These are phyloP conservation scores for Botryotinia calthae DNA, from an alignment of 2,329 filamentous ascomycete genomes.

Conservation along the genomic window DNA sequence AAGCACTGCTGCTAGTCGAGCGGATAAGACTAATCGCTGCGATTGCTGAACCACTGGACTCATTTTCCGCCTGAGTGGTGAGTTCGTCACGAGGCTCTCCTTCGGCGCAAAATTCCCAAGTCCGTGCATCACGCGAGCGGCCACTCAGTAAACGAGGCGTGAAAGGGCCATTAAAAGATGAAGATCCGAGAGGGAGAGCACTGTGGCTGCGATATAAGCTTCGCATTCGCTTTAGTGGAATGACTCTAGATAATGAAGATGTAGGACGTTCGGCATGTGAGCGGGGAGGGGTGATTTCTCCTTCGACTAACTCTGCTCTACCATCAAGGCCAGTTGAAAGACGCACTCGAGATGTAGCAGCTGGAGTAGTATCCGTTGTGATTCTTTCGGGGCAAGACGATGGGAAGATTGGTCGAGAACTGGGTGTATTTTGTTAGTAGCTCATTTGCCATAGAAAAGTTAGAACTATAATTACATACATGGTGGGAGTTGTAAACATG, in stretches of 20 bases:
- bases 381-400: slow-evolving; percentile 37
- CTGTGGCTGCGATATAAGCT: slow-evolving; percentile 70
- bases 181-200: slow-evolving; percentile 57
- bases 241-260: slow-evolving; percentile 44
- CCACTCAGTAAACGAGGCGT: slow-evolving; percentile 61
- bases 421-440: slow-evolving; percentile 23
- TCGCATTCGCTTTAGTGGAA: slow-evolving; percentile 41
- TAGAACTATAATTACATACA: slow-evolving; percentile 40
- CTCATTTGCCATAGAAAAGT: neutral
- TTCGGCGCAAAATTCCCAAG: slow-evolving; percentile 90
- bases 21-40: slow-evolving; percentile 79
- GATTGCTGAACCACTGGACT: slow-evolving; percentile 74
- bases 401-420: slow-evolving; percentile 30
- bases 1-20: slow-evolving; percentile 59
- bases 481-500: slow-evolving; percentile 42
- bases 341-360: slow-evolving; percentile 51
- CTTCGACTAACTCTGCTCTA: slow-evolving; percentile 78
- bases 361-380: slow-evolving; percentile 25
- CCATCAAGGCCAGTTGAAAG: slow-evolving; percentile 84
- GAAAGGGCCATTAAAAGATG: slow-evolving; percentile 32
- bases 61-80: slow-evolving; percentile 76
- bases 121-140: slow-evolving; percentile 80
- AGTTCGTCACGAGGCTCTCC: slow-evolving; percentile 75
- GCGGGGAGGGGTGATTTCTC: slow-evolving; percentile 64
- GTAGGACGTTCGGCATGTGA: slow-evolving; percentile 50